These are phyloP conservation scores for Naganishia friedmannii DNA, from an alignment of 768 basidiomycete species.

Conservation along the genomic window DNA sequence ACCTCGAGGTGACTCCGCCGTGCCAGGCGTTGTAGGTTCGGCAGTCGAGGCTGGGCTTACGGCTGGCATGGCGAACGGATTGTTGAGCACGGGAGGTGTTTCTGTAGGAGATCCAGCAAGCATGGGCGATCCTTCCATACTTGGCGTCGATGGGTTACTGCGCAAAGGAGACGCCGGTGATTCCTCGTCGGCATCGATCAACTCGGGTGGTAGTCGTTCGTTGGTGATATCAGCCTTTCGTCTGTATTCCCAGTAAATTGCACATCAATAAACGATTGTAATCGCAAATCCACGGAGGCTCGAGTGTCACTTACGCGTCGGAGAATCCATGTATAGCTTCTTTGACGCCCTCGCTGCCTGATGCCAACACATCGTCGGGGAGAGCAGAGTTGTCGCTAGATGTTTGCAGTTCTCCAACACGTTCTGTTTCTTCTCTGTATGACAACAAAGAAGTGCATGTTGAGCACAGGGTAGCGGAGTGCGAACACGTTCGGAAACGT, in stretches of 20 bases:
- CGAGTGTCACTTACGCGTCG: slow-evolving; percentile 72
- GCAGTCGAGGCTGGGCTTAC: slow-evolving; percentile 9
- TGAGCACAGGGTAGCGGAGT: slow-evolving; percentile 14
- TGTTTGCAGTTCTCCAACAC: slow-evolving; percentile 92
- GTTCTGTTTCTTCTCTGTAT: slow-evolving; percentile 90
- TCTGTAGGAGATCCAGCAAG: slow-evolving; percentile 22
- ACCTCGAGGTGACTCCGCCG: slow-evolving; percentile 23
- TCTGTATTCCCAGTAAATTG: slow-evolving; percentile 53
- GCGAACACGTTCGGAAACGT: slow-evolving; percentile 41
- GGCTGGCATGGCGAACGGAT: slow-evolving; percentile 15
- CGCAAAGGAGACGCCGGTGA: slow-evolving; percentile 44
- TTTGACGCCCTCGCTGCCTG: slow-evolving; percentile 90
- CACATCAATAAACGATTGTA: background rate
- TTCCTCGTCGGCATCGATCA: slow-evolving; percentile 63
- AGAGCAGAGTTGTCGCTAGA: slow-evolving; percentile 68
- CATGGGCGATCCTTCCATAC: slow-evolving; percentile 40
- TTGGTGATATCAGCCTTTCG: slow-evolving; percentile 98
- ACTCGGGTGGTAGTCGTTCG: slow-evolving; percentile 92
- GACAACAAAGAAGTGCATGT: slow-evolving; percentile 1
- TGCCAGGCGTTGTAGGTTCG: slow-evolving; percentile 19
- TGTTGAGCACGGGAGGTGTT: slow-evolving; percentile 31
- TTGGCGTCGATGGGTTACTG: slow-evolving; percentile 45
- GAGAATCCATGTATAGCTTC: slow-evolving; percentile 90
- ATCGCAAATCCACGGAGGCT: background rate
- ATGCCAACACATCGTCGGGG: slow-evolving; percentile 77